These are phyloP conservation scores for Oryza punctata DNA, from an alignment of 176 grass and related monocot species.

Conservation along the genomic window DNA sequence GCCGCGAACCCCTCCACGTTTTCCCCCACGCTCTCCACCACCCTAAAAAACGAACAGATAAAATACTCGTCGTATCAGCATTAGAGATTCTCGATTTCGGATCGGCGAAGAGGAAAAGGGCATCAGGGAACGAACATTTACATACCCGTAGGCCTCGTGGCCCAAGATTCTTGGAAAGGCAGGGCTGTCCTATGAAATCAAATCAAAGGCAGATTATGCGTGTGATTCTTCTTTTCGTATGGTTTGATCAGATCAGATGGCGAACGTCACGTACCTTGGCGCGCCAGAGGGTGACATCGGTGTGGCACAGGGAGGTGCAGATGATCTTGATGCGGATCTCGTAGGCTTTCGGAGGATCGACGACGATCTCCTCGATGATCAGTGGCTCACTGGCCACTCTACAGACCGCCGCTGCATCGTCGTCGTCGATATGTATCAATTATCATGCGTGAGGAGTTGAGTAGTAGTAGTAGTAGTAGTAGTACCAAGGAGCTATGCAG, in stretches of 20 bases:
- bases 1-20: conserved; percentile 47
- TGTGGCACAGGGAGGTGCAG: conserved; percentile 81
- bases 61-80: too few species aligned
- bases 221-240: neutral
- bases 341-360: conserved; percentile 62
- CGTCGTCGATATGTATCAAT: neutral
- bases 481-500: neutral
- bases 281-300: conserved; percentile 63
- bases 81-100: neutral
- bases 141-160: conserved; percentile 78
- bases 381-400: conserved; percentile 61
- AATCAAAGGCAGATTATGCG: too few species aligned
- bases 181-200: neutral
- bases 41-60: conserved; percentile 24
- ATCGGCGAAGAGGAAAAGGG: too few species aligned
- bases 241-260: too few species aligned
- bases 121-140: neutral
- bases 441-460: neutral
- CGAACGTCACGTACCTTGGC: conserved; percentile 30
- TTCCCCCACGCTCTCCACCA: conserved; percentile 82
- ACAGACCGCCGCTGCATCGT: conserved; percentile 61
- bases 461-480: neutral
- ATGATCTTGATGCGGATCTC: conserved; percentile 69
- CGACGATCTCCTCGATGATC: conserved; percentile 69
- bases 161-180: conserved; percentile 61